Evolutionary conservation across 2,329 filamentous ascomycete species (phyloP).

Genomic region (Whalleya microplaca): DNA sequence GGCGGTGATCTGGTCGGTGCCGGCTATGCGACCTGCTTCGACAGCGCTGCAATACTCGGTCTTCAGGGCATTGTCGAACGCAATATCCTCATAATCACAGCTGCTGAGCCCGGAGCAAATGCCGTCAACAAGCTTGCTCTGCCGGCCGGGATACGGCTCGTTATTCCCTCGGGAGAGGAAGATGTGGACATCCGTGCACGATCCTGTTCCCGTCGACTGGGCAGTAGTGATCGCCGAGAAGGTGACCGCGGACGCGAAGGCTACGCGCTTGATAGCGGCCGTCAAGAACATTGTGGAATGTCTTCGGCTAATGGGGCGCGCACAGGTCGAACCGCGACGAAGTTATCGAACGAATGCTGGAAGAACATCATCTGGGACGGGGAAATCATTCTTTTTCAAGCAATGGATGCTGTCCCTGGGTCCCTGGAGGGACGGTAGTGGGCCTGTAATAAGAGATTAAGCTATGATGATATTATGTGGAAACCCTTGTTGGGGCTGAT

Average conservation of each 20-base stretch:
- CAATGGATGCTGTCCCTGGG: not conserved
- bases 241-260: not conserved
- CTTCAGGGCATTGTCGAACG: constrained; percentile 15
- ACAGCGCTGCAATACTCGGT: constrained; percentile 36
- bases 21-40: constrained; percentile 40
- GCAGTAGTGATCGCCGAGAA: not conserved
- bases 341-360: not conserved
- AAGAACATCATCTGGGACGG: not conserved
- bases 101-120: constrained; percentile 34
- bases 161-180: constrained; percentile 37
- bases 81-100: constrained; percentile 35
- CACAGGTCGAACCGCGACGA: not conserved
- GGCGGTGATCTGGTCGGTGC: constrained; percentile 42
- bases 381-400: not conserved
- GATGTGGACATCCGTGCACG: constrained; percentile 30
- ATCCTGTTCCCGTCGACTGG: constrained; percentile 1
- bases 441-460: not conserved
- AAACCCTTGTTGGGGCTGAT: not conserved
- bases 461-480: not conserved
- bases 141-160: constrained; percentile 41
- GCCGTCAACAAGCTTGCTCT: constrained; percentile 36
- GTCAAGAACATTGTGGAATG: not conserved
- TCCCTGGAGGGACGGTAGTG: too few species aligned
- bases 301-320: not conserved
- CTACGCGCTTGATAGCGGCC: not conserved